Evolutionary conservation across 164 flowering plant genomes (phyloP).

Genomic region (Euptelea pleiosperma): DNA sequence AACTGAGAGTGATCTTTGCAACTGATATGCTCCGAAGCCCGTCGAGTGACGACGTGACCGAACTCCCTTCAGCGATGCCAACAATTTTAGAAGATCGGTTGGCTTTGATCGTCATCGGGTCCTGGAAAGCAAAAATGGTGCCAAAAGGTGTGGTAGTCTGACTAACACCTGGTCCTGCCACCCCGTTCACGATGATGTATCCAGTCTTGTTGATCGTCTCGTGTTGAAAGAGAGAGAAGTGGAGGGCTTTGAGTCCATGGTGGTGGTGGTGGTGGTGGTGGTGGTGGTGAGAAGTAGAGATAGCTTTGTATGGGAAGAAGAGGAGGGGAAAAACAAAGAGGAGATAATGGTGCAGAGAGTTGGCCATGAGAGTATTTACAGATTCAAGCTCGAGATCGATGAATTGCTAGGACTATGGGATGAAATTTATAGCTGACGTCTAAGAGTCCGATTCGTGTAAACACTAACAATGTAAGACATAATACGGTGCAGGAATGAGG

Average conservation of each 20-base stretch:
- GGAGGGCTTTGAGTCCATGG: slow-evolving; percentile 31
- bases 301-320: background rate
- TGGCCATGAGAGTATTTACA: background rate
- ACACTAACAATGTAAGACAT: too few relatives aligned
- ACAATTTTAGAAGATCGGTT: slow-evolving; percentile 23
- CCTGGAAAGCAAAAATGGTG: slow-evolving; percentile 35
- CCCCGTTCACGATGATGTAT: slow-evolving; percentile 32
- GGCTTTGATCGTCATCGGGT: slow-evolving; percentile 31
- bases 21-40: slow-evolving; percentile 35
- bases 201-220: slow-evolving; percentile 42
- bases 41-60: slow-evolving; percentile 30
- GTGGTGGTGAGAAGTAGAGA: background rate
- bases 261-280: slow-evolving; percentile 29
- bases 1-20: slow-evolving; percentile 32
- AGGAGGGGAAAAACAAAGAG: slow-evolving; percentile 7
- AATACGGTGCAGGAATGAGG: too few relatives aligned
- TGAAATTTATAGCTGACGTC: too few relatives aligned
- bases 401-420: too few relatives aligned
- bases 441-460: too few relatives aligned
- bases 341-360: background rate
- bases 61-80: slow-evolving; percentile 32
- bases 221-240: slow-evolving; percentile 41
- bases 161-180: slow-evolving; percentile 25
- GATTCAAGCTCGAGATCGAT: too few relatives aligned
- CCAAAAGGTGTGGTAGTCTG: slow-evolving; percentile 43